These are phyloP conservation scores for Aspergillus udagawae DNA, from an alignment of 2,329 filamentous ascomycete species.

Conservation along the genomic window DNA sequence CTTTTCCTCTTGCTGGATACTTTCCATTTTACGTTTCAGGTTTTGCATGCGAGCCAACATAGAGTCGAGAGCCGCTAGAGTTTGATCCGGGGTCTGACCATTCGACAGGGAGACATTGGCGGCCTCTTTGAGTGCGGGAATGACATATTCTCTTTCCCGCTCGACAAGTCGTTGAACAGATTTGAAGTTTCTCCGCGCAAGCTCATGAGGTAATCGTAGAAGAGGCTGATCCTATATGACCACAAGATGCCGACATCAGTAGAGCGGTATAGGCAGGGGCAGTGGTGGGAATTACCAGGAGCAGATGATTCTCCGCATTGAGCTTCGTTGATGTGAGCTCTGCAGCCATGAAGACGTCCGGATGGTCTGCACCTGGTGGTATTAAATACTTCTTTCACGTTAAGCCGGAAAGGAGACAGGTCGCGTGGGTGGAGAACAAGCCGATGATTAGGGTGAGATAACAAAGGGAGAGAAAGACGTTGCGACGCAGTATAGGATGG, in stretches of 20 bases:
- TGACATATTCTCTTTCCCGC: conserved; percentile 45
- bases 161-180: conserved; percentile 54
- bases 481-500: neutral
- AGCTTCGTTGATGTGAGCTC: conserved; percentile 47
- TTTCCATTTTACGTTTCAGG: conserved; percentile 80
- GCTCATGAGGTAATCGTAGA: conserved; percentile 85
- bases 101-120: conserved; percentile 63
- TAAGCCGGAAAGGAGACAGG: neutral
- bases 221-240: conserved; percentile 77
- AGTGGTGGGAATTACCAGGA: conserved; percentile 36
- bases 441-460: neutral
- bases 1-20: conserved; percentile 73
- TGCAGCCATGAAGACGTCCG: conserved; percentile 31
- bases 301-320: conserved; percentile 47
- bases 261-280: conserved; percentile 6
- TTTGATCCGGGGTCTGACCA: conserved; percentile 60
- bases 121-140: conserved; percentile 48
- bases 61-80: conserved; percentile 74
- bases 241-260: conserved; percentile 7
- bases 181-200: conserved; percentile 92
- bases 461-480: neutral
- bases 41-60: conserved; percentile 83
- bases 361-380: neutral
- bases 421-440: neutral
- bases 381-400: neutral